Evolutionary conservation across 2,329 filamentous ascomycete genomes (phyloP), one percentile per base, ranked within the genome.

Genomic region (Rhynchosporium secalis): DNA sequence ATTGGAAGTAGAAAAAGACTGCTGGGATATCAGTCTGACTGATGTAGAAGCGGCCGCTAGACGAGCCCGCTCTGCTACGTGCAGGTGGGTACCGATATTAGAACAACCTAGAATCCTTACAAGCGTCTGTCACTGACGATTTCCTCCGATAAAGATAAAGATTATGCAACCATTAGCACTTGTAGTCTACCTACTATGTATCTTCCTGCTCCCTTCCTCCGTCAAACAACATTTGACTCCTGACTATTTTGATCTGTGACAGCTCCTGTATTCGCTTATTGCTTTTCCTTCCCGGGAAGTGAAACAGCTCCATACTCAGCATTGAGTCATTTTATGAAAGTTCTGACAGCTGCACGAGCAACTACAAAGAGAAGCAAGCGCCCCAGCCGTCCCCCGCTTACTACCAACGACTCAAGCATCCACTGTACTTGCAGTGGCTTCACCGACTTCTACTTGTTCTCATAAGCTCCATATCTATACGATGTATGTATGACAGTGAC

Each of bases 401-500:
- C 36, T 36, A 36, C 33, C 33, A 55, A 61, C 61, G 58, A 63
- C 60, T 61, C 56, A 20, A 62, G 48, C 56, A 12, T 45, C 62
- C 61, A 59, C 29, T 31, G 20, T 56, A 49, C 56, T 52, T 62
- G 36, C 56, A 29, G 36, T 45, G 15, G 48, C 41, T 62, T 65
- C 62, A 62, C 59, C 63, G 43, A 63, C 60, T 36, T 49, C 49
- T 5, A 8, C 13, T 20, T n/a, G n/a, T 28, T 28, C 43, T 2
- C n/a, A 46, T n/a, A 43, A 54, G 31, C 43, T 20, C 60, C 62
- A 65, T 63, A 49, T 46, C 58, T 62, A 56, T 58, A 65, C 62
- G 7, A 72, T 69, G 69, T 15, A 28, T 61, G 52, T 63, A 68
- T 70, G 60, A 68, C 43, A 54, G 61, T 20, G 41, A 58, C 49